phyloP scores from a whole-genome alignment of 306 rosid species.

The Luffa aegyptiaca region DNA sequence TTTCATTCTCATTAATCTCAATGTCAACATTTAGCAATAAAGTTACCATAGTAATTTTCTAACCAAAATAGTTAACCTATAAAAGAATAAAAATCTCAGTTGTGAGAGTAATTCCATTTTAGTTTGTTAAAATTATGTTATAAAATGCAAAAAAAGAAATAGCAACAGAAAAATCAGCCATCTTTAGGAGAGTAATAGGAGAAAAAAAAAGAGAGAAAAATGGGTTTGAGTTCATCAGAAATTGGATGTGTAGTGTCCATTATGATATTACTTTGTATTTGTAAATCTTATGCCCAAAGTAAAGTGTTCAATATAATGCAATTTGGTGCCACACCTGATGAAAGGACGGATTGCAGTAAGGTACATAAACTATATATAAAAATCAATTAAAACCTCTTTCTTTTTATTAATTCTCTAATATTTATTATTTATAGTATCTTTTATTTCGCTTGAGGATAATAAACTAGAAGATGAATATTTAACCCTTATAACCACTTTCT shows the following conservation, averaged over 20 bases:
- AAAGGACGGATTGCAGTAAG: conserved; percentile 19
- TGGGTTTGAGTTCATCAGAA: neutral
- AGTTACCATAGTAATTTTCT: neutral
- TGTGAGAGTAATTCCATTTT: neutral
- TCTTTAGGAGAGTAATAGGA: neutral
- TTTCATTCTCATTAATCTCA: neutral
- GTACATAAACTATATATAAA: neutral
- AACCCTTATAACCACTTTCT: too few species aligned
- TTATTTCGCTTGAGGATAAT: too few species aligned
- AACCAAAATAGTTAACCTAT: neutral
- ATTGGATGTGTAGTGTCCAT: neutral
- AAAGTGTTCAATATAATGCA: conserved; percentile 7
- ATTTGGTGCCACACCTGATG: conserved; percentile 17
- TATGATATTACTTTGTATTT: neutral
- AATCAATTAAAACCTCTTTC: neutral
- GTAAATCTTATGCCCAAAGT: neutral
- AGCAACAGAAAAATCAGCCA: neutral
- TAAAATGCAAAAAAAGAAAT: neutral
- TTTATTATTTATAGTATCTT: neutral
- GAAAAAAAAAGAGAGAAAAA: neutral
- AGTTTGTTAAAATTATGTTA: neutral
- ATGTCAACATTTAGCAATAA: neutral
- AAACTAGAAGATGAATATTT: too few species aligned
- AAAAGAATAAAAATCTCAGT: neutral
- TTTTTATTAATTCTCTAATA: neutral